Conservation (phyloP, 345 rosid species). For the Draba incana region DNA sequence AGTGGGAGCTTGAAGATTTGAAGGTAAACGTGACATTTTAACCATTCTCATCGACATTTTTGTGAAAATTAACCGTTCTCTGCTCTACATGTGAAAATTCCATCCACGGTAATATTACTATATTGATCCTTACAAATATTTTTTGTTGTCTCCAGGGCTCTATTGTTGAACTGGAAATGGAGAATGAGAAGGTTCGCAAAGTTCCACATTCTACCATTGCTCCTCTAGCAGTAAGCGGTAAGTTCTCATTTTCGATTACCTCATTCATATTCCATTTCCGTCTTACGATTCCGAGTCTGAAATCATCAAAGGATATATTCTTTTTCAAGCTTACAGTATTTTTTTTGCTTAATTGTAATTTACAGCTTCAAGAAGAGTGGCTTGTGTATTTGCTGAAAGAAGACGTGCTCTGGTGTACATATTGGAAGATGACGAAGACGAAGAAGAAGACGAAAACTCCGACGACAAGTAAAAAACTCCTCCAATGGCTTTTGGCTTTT, state of each 20-base stretch:
- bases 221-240: constrained; percentile 88
- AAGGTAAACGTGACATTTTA: constrained; percentile 52
- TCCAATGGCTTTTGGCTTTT: not conserved
- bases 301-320: not conserved
- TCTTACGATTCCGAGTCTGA: not conserved
- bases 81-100: not conserved
- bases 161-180: constrained; percentile 54
- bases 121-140: not conserved
- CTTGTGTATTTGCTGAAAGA: constrained; percentile 71
- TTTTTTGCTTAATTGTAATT: not conserved
- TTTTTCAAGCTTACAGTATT: not conserved
- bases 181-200: constrained; percentile 67
- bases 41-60: constrained; percentile 3
- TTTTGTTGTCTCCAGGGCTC: constrained; percentile 53
- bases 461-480: constrained; percentile 40
- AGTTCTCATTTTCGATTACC: constrained; percentile 30
- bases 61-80: constrained; percentile 1
- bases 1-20: constrained; percentile 61
- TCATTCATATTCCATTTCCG: constrained; percentile 7
- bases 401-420: constrained; percentile 72
- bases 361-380: constrained; percentile 75
- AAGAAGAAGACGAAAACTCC: constrained; percentile 52
- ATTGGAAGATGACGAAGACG: constrained; percentile 79
- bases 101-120: not conserved
- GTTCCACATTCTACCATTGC: constrained; percentile 63